Evolutionary conservation across 169 alveolate genomes (phyloP).

Genomic region (Eimeria mitis): DNA sequence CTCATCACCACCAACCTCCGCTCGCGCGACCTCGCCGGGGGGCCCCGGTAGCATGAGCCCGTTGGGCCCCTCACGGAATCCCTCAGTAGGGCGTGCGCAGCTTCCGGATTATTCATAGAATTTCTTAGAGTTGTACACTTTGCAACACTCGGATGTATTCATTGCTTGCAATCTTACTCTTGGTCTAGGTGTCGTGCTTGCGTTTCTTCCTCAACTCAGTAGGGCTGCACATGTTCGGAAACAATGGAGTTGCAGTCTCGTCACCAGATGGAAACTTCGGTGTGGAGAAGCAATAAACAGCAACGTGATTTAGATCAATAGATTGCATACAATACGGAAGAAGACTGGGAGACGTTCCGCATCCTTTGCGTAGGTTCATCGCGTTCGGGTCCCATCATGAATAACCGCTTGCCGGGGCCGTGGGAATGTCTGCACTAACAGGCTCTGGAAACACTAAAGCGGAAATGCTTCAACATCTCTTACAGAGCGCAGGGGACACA

Average conservation of each 20-base stretch:
- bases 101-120: neutral
- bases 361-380: neutral
- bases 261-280: neutral
- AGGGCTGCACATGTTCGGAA: neutral
- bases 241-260: neutral
- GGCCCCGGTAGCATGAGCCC: neutral
- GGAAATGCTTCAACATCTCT: neutral
- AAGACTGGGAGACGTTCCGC: neutral
- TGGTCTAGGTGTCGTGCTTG: neutral
- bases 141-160: neutral
- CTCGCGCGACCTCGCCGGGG: slow-evolving; percentile 2
- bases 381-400: neutral
- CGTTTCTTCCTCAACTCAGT: neutral
- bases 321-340: neutral
- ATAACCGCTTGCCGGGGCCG: neutral
- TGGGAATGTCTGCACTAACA: neutral
- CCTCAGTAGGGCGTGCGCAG: neutral
- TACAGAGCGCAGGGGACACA: neutral
- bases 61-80: neutral
- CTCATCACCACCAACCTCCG: neutral
- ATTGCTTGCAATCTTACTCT: neutral
- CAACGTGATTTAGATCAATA: neutral
- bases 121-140: neutral
- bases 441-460: neutral
- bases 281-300: neutral